phyloP scores from a whole-genome alignment of 805 yeast genomes.

The Lipomyces yamanashiensis region DNA sequence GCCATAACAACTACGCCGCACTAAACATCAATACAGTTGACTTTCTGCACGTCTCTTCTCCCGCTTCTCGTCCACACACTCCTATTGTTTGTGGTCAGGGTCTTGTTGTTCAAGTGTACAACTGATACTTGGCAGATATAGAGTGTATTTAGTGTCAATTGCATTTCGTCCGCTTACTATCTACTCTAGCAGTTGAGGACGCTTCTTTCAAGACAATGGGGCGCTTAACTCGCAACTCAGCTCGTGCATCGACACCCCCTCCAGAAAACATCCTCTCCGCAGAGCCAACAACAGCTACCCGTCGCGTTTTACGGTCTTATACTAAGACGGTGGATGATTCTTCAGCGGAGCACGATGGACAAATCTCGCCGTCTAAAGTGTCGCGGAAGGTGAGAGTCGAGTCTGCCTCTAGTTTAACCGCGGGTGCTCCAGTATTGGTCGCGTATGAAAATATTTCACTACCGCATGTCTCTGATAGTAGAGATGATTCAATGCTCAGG shows the following conservation, averaged over 20 bases:
- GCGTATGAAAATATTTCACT: no score
- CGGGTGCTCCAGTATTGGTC: no score
- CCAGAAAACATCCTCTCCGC: background rate
- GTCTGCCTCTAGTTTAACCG: no score
- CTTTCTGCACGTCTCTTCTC: background rate
- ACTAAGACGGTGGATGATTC: background rate
- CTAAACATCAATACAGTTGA: background rate
- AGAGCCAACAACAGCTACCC: slow-evolving; percentile 4
- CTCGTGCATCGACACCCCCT: slow-evolving; percentile 11
- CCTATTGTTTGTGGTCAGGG: background rate
- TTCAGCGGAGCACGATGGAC: background rate
- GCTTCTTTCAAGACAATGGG: background rate
- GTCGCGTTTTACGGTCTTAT: slow-evolving; percentile 7
- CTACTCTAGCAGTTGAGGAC: no score
- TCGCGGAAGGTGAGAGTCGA: background rate
- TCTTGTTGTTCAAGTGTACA: background rate
- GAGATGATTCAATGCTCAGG: no score
- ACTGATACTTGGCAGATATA: background rate
- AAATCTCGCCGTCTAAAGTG: background rate
- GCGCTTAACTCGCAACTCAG: slow-evolving; percentile 9
- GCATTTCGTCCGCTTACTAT: no score
- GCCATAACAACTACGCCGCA: slow-evolving; percentile 15
- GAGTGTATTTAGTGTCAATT: background rate
- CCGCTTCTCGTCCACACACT: background rate
- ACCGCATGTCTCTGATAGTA: no score